phyloP scores from a whole-genome alignment of 805 yeast genomes.

The Lachancea cidri region DNA sequence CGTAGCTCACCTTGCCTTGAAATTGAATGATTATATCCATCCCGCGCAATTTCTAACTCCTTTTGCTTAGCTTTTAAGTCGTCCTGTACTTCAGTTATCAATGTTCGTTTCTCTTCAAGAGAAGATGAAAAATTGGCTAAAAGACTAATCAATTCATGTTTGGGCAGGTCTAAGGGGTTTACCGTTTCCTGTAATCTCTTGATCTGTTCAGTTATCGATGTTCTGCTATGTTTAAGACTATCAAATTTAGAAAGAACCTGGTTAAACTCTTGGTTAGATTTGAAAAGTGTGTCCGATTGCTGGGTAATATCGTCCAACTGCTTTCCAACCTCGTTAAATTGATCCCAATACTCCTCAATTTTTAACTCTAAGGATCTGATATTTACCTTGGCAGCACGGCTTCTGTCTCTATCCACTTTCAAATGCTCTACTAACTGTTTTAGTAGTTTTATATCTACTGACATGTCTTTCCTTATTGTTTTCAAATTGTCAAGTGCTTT shows the following conservation, averaged over 20 bases:
- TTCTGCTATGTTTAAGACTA: slow-evolving; percentile 44
- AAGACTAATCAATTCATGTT: slow-evolving; percentile 36
- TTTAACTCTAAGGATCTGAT: slow-evolving; percentile 40
- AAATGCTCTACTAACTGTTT: slow-evolving; percentile 77
- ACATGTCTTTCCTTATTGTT: slow-evolving; percentile 68
- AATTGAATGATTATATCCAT: slow-evolving; percentile 35
- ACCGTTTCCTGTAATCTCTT: slow-evolving; percentile 37
- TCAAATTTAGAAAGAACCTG: slow-evolving; percentile 60
- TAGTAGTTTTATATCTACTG: slow-evolving; percentile 65
- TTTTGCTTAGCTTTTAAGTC: slow-evolving; percentile 21
- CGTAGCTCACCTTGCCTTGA: slow-evolving; percentile 53
- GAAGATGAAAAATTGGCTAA: slow-evolving; percentile 39
- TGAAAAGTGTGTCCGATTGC: slow-evolving; percentile 60
- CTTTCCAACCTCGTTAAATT: slow-evolving; percentile 45
- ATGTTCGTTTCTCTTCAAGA: slow-evolving; percentile 27
- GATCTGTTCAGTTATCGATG: slow-evolving; percentile 46
- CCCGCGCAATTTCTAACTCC: slow-evolving; percentile 27
- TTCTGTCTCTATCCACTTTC: slow-evolving; percentile 66
- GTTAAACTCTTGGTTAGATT: slow-evolving; percentile 78
- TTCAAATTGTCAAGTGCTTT: slow-evolving; percentile 83
- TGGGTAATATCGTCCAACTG: slow-evolving; percentile 50
- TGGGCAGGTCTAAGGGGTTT: slow-evolving; percentile 25
- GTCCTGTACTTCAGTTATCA: slow-evolving; percentile 23
- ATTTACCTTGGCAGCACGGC: slow-evolving; percentile 49
- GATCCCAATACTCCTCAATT: slow-evolving; percentile 41